A percentile compares a stretch with the other conserved stretches of the same genome.
phyloP scores from a whole-genome alignment of 2,329 filamentous ascomycete species.

The Xylariaceae sp. region DNA sequence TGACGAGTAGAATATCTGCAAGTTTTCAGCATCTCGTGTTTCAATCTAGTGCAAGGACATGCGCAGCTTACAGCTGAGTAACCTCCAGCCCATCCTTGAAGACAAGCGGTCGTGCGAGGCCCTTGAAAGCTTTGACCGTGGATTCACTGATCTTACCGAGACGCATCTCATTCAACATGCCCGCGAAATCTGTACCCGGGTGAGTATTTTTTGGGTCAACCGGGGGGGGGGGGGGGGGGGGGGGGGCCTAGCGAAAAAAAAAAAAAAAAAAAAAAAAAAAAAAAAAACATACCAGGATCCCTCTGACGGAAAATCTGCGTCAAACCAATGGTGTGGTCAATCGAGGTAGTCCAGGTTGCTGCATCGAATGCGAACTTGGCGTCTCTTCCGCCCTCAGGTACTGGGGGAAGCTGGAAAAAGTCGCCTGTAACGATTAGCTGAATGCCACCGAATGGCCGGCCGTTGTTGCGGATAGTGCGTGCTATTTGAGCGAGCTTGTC shows the following conservation, averaged over 20 bases:
- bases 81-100: conserved; percentile 73
- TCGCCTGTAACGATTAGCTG: conserved; percentile 94
- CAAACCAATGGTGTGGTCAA: conserved; percentile 91
- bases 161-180: conserved; percentile 97
- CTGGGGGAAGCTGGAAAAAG: conserved; percentile 94
- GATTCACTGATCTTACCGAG: conserved; percentile 72
- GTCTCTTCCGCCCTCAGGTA: conserved; percentile 67
- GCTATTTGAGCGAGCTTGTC: conserved; percentile 92
- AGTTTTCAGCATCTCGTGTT: conserved; percentile 11
- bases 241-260: neutral
- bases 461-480: conserved; percentile 80
- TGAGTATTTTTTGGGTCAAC: neutral
- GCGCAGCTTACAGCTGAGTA: conserved; percentile 63
- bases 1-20: conserved; percentile 74
- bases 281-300: conserved; percentile 55
- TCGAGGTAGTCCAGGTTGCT: conserved; percentile 82
- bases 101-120: conserved; percentile 62
- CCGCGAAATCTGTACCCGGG: conserved; percentile 62
- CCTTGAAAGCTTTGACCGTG: conserved; percentile 72
- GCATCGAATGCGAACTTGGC: conserved; percentile 93
- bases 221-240: too few relatives aligned
- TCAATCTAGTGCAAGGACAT: neutral
- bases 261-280: conserved; percentile 17
- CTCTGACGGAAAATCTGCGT: conserved; percentile 96
- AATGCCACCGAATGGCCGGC: conserved; percentile 89